Base-by-base conservation (phyloP, 352 stramenopile species). In the Phytophthora quininea region DNA sequence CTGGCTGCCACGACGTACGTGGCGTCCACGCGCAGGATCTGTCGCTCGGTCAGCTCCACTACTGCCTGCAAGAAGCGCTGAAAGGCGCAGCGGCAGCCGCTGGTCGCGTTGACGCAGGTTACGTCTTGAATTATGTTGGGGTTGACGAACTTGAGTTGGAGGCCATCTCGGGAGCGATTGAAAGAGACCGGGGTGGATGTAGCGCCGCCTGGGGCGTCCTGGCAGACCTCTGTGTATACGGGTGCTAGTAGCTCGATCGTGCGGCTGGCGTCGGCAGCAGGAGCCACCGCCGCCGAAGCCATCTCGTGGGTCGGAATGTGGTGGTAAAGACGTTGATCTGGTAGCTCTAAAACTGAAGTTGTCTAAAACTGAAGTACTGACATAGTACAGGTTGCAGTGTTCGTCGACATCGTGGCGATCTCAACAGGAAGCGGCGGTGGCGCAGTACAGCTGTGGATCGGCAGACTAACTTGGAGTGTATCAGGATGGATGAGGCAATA, bases 71-170 rank as follows among this genome's bases (percentile, higher is more conserved):
- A 37, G 49, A 92, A 73, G 35, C 73, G 77, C 50, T 76, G 71
- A 58, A 80, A 90, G 57, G 74, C 59, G 65, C 84, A 92, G 32
- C 64, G 82, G 32, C 81, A 83, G 42, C 56, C 69, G 30, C 33
- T 64, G 27, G 62, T 42, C n/a, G 58, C 66, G 46, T 86, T 84
- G 9, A 86, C 68, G 49, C 84, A 92, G 57, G 61, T 62, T 27
- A 89, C 70, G 47, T 78, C 65, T 51, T 82, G 80, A 27, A 64
- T 49, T 8, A 88, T 42, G 40, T 69, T 63, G 11, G 51, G 45
- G 27, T 27, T 33, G 29, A 49, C 15, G 53, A 86, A 88, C 24
- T 69, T 67, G 54, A 88, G 58, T 55, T 79, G 58, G 33, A 82
- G 52, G 64, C 67, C 63, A 37, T 73, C 72, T 50, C 64, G 64